A percentile compares a stretch with the other conserved stretches of the same genome.
These are phyloP conservation scores for Melanomma pulvis-pyrius DNA, from an alignment of 495 filamentous ascomycete genomes.

Conservation along the genomic window DNA sequence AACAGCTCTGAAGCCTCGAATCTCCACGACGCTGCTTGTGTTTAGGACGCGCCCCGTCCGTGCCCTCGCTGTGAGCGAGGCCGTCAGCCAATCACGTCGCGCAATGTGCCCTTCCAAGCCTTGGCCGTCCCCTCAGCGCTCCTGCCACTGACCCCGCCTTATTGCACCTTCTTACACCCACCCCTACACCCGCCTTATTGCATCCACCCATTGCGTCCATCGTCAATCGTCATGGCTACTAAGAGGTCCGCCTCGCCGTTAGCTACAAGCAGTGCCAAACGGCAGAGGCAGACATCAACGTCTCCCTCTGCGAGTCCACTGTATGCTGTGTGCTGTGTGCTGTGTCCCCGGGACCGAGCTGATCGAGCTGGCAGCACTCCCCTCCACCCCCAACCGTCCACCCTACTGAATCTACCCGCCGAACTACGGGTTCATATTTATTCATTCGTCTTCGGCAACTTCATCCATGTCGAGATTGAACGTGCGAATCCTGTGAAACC, in stretches of 20 bases:
- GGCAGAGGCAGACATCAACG: neutral
- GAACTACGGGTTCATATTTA: constrained; percentile 24
- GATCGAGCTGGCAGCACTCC: neutral
- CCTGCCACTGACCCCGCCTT: too few relatives aligned
- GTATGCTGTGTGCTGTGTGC: neutral
- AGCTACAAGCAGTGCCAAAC: neutral
- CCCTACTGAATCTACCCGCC: constrained; percentile 20
- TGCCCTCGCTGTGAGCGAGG: neutral
- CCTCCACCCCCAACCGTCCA: constrained; percentile 1
- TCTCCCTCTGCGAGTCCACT: neutral
- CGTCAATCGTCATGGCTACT: neutral
- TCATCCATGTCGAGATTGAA: constrained; percentile 20
- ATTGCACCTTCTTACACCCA: too few relatives aligned
- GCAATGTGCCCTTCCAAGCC: neutral
- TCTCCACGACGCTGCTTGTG: constrained; percentile 13
- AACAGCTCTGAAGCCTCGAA: constrained; percentile 1
- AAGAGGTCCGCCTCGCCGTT: neutral
- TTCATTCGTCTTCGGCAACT: constrained; percentile 8
- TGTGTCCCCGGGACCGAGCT: neutral
- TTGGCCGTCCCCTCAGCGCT: too few relatives aligned
- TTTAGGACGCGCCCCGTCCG: neutral
- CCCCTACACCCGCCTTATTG: neutral
- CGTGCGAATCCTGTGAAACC: neutral
- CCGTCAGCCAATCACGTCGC: neutral
- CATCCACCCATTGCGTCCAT: too few relatives aligned